These are phyloP conservation scores for Pittosporum tobira DNA, from an alignment of 129 eudicot species.

Conservation along the genomic window DNA sequence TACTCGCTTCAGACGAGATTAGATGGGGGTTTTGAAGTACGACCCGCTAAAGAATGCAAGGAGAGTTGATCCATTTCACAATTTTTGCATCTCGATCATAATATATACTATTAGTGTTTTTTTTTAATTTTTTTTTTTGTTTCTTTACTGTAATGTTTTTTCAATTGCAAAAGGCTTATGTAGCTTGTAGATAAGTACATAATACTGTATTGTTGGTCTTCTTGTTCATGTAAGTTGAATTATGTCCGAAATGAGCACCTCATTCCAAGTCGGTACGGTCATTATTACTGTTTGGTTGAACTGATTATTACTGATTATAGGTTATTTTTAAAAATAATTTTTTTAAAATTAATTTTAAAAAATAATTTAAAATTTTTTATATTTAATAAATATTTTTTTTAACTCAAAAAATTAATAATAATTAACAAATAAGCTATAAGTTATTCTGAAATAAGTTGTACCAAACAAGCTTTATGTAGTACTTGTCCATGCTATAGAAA, in stretches of 20 bases:
- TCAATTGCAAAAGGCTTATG: conserved; percentile 15
- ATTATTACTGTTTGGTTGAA: too few relatives aligned
- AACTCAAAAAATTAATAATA: too few relatives aligned
- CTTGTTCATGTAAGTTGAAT: background rate
- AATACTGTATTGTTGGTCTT: conserved; percentile 15
- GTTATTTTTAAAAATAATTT: too few relatives aligned
- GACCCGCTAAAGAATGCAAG: conserved; percentile 61
- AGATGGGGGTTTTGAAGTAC: conserved; percentile 79
- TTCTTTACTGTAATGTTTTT: conserved; percentile 9
- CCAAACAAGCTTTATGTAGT: too few relatives aligned
- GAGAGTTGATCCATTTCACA: conserved; percentile 25
- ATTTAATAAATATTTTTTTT: too few relatives aligned
- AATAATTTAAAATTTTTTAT: too few relatives aligned
- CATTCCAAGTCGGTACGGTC: background rate
- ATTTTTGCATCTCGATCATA: conserved; percentile 7
- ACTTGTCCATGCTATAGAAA: too few relatives aligned
- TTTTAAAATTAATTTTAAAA: too few relatives aligned
- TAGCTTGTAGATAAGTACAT: conserved; percentile 16
- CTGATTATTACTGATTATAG: too few relatives aligned
- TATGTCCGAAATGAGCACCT: background rate
- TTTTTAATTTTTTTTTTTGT: background rate
- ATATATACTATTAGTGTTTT: conserved; percentile 23
- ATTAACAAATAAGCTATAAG: too few relatives aligned
- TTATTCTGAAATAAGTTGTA: too few relatives aligned
- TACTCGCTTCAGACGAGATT: conserved; percentile 58